These are phyloP conservation scores for Balakata baccata DNA, from an alignment of 345 rosid genomes.

Conservation along the genomic window DNA sequence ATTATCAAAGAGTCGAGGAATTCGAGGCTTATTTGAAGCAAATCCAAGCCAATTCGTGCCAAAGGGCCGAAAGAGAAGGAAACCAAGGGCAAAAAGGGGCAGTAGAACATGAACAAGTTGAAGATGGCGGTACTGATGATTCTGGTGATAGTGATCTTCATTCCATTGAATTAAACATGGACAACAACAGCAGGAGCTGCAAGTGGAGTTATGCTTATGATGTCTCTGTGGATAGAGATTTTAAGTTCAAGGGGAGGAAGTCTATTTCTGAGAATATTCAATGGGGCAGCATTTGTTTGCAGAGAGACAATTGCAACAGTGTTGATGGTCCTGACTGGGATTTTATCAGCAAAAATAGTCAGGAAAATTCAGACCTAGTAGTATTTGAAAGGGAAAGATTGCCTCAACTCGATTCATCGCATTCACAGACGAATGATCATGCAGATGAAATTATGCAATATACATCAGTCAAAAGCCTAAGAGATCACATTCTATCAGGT, in stretches of 20 bases:
- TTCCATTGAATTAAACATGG: slow-evolving; percentile 92
- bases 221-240: slow-evolving; percentile 40
- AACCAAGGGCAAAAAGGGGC: slow-evolving; percentile 16
- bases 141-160: slow-evolving; percentile 60
- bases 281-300: slow-evolving; percentile 55
- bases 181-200: slow-evolving; percentile 55
- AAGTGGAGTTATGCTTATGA: slow-evolving; percentile 75
- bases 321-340: slow-evolving; percentile 22
- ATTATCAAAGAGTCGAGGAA: slow-evolving; percentile 45
- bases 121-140: slow-evolving; percentile 37
- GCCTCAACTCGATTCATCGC: slow-evolving; percentile 25
- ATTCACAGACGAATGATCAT: slow-evolving; percentile 31
- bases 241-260: slow-evolving; percentile 44
- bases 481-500: slow-evolving; percentile 55
- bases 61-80: slow-evolving; percentile 16
- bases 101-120: slow-evolving; percentile 23
- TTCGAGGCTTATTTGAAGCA: slow-evolving; percentile 50
- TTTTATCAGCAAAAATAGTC: slow-evolving; percentile 26
- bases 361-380: slow-evolving; percentile 28
- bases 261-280: slow-evolving; percentile 54
- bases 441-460: slow-evolving; percentile 46
- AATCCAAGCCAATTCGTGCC: slow-evolving; percentile 27
- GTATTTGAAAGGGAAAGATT: slow-evolving; percentile 33
- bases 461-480: slow-evolving; percentile 43
- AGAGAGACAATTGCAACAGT: slow-evolving; percentile 31